phyloP scores from a whole-genome alignment of 192 early-diverging fungal species.

The Dissophora ornata region DNA sequence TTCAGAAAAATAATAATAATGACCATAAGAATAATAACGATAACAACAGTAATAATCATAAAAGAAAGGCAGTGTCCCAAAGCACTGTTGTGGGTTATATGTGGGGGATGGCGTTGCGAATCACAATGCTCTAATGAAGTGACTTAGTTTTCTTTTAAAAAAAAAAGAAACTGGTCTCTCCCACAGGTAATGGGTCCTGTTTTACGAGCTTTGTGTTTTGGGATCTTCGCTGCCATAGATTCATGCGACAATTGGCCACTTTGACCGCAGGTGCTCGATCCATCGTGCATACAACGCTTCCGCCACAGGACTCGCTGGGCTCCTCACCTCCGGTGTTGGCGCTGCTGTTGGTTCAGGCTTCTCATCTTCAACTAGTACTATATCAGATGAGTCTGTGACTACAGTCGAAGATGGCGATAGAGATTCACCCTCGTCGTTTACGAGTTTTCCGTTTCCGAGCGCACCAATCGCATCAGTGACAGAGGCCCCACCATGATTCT shows the following conservation, averaged over 20 bases:
- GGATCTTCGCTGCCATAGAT: constrained; percentile 54
- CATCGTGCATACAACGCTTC: constrained; percentile 55
- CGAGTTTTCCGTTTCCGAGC: constrained; percentile 19
- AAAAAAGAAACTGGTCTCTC: too few species aligned
- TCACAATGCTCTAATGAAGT: too few species aligned
- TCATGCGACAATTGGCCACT: constrained; percentile 61
- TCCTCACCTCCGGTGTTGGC: constrained; percentile 26
- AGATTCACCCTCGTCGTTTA: constrained; percentile 17
- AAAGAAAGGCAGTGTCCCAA: constrained; percentile 21
- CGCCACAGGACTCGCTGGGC: constrained; percentile 39
- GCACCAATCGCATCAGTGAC: constrained; percentile 24
- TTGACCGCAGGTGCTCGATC: constrained; percentile 56
- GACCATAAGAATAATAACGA: constrained; percentile 1
- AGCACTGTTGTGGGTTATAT: neutral
- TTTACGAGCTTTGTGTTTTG: constrained; percentile 14
- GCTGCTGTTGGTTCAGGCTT: neutral
- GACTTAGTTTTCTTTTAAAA: too few species aligned
- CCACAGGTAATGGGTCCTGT: too few species aligned
- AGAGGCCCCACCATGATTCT: constrained; percentile 20
- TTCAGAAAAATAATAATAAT: neutral
- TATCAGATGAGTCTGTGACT: constrained; percentile 13
- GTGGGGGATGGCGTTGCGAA: constrained; percentile 24
- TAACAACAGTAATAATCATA: neutral
- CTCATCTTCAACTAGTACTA: neutral
- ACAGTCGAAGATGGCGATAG: constrained; percentile 25